A percentile compares a stretch with the other conserved stretches of the same genome.
Conservation (phyloP, 768 basidiomycete genomes). For the Hortiboletus campestris region DNA sequence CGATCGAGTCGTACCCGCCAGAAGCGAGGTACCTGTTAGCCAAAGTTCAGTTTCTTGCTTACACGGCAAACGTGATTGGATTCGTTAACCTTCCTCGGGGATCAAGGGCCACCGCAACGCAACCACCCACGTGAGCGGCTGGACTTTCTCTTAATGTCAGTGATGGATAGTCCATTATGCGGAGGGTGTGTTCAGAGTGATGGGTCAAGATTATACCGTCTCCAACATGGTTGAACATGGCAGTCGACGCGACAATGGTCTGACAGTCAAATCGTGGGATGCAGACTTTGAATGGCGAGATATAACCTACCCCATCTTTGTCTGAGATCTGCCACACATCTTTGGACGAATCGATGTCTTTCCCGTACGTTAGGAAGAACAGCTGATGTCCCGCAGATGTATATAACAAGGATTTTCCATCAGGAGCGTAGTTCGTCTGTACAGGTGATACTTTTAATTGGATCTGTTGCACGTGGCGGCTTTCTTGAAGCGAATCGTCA, state of each 20-base stretch:
- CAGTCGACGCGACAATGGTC: conserved; percentile 57
- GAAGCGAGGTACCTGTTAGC: conserved; percentile 66
- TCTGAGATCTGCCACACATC: conserved; percentile 48
- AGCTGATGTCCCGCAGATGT: conserved; percentile 59
- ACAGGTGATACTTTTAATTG: conserved; percentile 58
- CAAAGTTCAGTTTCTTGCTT: neutral
- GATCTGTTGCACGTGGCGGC: conserved; percentile 61
- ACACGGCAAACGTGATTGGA: neutral
- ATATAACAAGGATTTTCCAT: conserved; percentile 64
- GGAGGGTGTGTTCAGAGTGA: conserved; percentile 60
- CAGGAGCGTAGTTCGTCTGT: conserved; percentile 69
- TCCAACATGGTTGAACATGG: conserved; percentile 73
- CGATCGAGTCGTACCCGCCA: conserved; percentile 78
- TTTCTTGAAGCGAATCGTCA: conserved; percentile 47
- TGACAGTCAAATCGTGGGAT: conserved; percentile 14
- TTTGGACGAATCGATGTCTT: conserved; percentile 50
- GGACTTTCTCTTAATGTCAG: conserved; percentile 56
- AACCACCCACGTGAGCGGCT: conserved; percentile 80
- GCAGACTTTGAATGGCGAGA: neutral
- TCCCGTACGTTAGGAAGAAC: conserved; percentile 58
- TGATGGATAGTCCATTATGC: conserved; percentile 68
- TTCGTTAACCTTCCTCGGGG: conserved; percentile 64
- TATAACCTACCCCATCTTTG: conserved; percentile 24
- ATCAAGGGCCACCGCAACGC: conserved; percentile 71
- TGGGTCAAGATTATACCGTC: conserved; percentile 69